Percentiles rank a stretch among this genome's conserved stretches.
These are phyloP conservation scores for Scedosporium dehoogii DNA, from an alignment of 2,329 filamentous ascomycete genomes.

Conservation along the genomic window DNA sequence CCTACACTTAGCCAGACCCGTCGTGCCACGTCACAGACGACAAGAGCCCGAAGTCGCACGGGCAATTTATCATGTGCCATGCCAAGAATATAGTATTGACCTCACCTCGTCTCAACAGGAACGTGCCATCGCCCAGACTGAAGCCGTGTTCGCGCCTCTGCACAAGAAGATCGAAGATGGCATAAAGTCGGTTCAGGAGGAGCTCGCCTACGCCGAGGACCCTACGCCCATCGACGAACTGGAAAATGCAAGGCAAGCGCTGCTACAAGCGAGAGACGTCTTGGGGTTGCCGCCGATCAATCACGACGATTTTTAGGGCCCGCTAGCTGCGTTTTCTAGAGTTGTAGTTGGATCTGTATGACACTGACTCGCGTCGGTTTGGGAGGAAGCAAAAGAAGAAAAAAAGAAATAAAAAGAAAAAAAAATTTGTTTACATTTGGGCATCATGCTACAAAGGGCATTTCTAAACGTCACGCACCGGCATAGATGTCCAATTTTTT, in stretches of 20 bases:
- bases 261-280: slow-evolving; percentile 36
- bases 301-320: not conserved
- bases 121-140: slow-evolving; percentile 78
- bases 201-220: slow-evolving; percentile 56
- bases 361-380: not conserved
- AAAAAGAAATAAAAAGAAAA: not conserved
- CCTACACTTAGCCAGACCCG: not conserved
- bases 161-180: slow-evolving; percentile 62
- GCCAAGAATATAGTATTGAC: slow-evolving; percentile 5
- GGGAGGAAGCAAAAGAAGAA: not conserved
- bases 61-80: not conserved
- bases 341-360: not conserved
- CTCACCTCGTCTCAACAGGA: slow-evolving; percentile 37
- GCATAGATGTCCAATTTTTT: not conserved
- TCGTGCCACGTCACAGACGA: not conserved
- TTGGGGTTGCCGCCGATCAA: slow-evolving; percentile 5
- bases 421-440: not conserved
- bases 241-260: slow-evolving; percentile 41
- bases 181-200: slow-evolving; percentile 61
- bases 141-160: slow-evolving; percentile 67
- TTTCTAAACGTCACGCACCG: not conserved
- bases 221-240: slow-evolving; percentile 38
- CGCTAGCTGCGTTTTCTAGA: not conserved
- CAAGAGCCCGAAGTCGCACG: not conserved
- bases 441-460: not conserved